Conservation (phyloP, 2,329 filamentous ascomycete species). For the Ascochyta lentis region DNA sequence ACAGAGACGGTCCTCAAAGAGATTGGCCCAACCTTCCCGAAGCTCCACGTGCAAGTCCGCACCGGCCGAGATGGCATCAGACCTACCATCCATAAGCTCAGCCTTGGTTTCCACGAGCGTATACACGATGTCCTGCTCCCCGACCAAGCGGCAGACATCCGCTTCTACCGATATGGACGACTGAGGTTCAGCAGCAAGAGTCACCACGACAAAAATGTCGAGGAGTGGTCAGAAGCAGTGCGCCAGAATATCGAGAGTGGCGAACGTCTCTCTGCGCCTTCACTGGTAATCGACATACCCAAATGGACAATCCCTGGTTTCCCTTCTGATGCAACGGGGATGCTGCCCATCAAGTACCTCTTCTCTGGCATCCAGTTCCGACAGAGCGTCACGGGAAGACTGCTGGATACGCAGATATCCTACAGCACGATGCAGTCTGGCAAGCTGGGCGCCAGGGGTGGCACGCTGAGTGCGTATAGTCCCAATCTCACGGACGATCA, state of each 20-base stretch:
- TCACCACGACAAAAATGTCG: constrained; percentile 21
- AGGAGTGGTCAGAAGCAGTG: constrained; percentile 26
- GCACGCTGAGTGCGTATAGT: constrained; percentile 28
- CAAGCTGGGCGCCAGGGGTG: constrained; percentile 35
- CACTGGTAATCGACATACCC: constrained; percentile 36
- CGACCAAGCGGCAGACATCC: constrained; percentile 36
- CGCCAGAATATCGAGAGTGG: constrained; percentile 37
- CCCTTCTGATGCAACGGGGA: constrained; percentile 8
- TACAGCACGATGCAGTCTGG: constrained; percentile 38
- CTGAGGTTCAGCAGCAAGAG: constrained; percentile 22
- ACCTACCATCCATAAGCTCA: constrained; percentile 27
- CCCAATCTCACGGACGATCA: neutral
- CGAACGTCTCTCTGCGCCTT: constrained; percentile 37
- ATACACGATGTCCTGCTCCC: constrained; percentile 42
- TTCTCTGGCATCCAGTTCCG: constrained; percentile 40
- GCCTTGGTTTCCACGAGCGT: constrained; percentile 30
- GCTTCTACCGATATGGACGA: constrained; percentile 28
- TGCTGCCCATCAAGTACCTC: constrained; percentile 30
- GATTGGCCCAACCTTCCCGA: constrained; percentile 29
- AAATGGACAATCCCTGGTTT: constrained; percentile 35
- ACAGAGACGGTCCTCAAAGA: neutral
- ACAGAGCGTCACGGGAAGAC: constrained; percentile 28
- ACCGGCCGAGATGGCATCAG: constrained; percentile 17
- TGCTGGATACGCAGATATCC: constrained; percentile 18
- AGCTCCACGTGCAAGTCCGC: constrained; percentile 32